Evolutionary conservation across 306 rosid species (phyloP), one percentile per base, ranked within the genome.

Genomic region (Styphnolobium japonicum): DNA sequence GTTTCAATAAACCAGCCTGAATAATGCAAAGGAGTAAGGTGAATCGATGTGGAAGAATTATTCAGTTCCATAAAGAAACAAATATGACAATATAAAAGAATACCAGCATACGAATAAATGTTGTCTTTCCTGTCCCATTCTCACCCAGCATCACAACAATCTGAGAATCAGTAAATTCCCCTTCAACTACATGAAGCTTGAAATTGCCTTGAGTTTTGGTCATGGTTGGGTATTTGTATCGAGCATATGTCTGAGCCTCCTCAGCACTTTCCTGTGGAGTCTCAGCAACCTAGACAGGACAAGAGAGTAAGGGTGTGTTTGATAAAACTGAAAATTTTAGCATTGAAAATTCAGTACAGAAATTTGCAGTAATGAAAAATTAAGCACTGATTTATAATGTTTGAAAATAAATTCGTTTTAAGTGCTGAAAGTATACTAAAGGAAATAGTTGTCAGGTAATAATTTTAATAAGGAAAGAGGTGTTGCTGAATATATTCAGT

Each of bases 41-140:
- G 10, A 83, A 70, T 29, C 67, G 2, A 70, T 53, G 31, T 6
- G 4, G 63, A 71, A 67, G 33, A 69, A 52, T 4, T 52, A 75
- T 29, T 2, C 3, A 16, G 43, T 62, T 40, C 33, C 45, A 62
- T 67, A 16, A 31, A 77, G 79, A 76, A 81, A 33, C 25, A 25
- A 57, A 14, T 43, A 57, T 57, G 82, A 75, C 10, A 46, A 34
- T 29, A 55, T 46, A 73, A 64, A 79, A 53, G 51, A 53, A 64
- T 95, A 95, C 99, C 99, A 96, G 99, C 99, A 96, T 91, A 0
- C 94, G 98, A 78, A 96, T 93, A 79, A 96, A 96, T 21, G 99
- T 96, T 19, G 99, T 96, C 90, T 96, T 96, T 78, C 99, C 99
- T 0, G 98, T 96, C 81, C 99, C 99, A 76, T 96, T 96, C 86